Evolutionary conservation across 768 basidiomycete genomes (phyloP), one percentile per base, ranked within the genome.

Genomic region (Boletus vinaceobasis): DNA sequence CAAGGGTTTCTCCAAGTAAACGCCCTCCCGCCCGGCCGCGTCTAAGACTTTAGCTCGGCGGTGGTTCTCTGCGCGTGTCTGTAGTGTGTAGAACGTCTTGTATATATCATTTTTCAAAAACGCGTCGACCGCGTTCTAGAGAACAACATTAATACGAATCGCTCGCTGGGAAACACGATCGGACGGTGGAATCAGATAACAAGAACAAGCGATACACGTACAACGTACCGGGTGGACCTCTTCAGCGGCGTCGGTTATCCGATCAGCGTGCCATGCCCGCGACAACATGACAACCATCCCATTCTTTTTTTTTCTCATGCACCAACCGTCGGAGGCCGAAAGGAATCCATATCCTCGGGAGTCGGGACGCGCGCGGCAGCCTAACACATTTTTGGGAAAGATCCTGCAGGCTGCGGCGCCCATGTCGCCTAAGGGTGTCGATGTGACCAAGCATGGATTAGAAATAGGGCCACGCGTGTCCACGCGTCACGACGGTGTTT

Each of bases 1-100:
- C 53, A 56, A 69, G 19, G 61, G 60, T 5, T 27, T 26, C 40
- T 42, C 59, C 52, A 55, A 59, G 49, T 66, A 68, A 36, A 38
- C n/a, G 19, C 21, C 35, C 3, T 6, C 7, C 7, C n/a, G n/a
- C 15, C 4, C 0, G 32, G 53, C 19, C n/a, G 6, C 11, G 14
- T 37, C 9, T 17, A n/a, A n/a, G n/a, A n/a, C 11, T 21, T 40
- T 33, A 31, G 42, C 42, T 23, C 23, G 23, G 4, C 4, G 29
- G 42, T 27, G 32, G 19, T 48, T 4, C 9, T 7, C 11, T 36
- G 35, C 32, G 23, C 11, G 39, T 39, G 29, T 31, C 6, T 14
- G 17, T 37, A 32, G 7, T 54, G 23, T 29, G 14, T 59, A 50
- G 52, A 46, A 23, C 29, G 27, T 39, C 6, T 29, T 47, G 39